These are phyloP conservation scores for Kazachstania taianensis DNA, from an alignment of 805 yeast genomes.

Conservation along the genomic window DNA sequence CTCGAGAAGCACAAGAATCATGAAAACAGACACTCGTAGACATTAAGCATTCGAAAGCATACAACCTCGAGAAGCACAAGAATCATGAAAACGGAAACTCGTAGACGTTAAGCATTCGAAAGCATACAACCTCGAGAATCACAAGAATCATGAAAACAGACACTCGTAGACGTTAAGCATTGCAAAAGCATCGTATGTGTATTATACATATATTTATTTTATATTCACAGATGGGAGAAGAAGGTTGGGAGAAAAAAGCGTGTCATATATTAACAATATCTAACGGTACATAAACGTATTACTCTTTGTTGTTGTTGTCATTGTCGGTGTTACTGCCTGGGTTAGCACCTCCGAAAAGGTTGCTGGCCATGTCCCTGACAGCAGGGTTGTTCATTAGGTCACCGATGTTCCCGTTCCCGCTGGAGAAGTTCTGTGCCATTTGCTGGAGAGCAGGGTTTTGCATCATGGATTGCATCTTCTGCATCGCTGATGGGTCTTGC, in stretches of 20 bases:
- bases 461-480: slow-evolving; percentile 57
- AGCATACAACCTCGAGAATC: too few species aligned
- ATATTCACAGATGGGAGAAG: neutral
- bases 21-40: too few species aligned
- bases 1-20: too few species aligned
- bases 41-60: too few species aligned
- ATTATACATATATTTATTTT: neutral
- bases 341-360: slow-evolving; percentile 46
- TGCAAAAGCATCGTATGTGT: neutral
- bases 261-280: too few species aligned
- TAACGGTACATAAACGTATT: neutral
- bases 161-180: neutral
- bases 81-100: too few species aligned
- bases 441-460: slow-evolving; percentile 69
- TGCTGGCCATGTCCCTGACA: slow-evolving; percentile 60
- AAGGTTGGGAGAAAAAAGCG: too few species aligned
- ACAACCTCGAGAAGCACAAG: too few species aligned
- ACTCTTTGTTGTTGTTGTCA: too few species aligned
- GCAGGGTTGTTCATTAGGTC: slow-evolving; percentile 77
- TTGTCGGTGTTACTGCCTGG: too few species aligned
- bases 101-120: too few species aligned
- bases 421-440: slow-evolving; percentile 71
- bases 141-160: too few species aligned
- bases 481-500: slow-evolving; percentile 74
- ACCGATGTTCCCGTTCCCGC: slow-evolving; percentile 50